Evolutionary conservation across 73 alveolate species (phyloP), one percentile per base, ranked within the genome.

Genomic region (Paramecium tetraurelia): DNA sequence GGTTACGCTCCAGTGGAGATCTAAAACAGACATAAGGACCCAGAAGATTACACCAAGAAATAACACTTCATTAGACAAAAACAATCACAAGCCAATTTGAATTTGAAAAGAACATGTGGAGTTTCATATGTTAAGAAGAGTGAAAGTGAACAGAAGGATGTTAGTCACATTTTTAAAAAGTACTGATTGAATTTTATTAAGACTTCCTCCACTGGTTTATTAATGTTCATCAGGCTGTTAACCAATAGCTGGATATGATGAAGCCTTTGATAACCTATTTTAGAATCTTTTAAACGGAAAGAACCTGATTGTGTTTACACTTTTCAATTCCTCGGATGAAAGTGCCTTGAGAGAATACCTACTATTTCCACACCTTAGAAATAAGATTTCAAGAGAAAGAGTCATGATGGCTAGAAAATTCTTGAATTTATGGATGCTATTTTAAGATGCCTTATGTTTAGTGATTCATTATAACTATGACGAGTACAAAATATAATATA

Each of bases 21-120:
- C 24, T 89, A 89, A 48, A 70, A 43, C 22, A 89, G 76, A 38
- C 86, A 89, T 53, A 83, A 68, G 48, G 72, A 89, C 22, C 77
- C 86, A 21, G 88, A 69, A 63, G 94, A 89, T 29, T 63, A 71
- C 40, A 89, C 89, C 16, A 77, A 89, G 22, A 89, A 89, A 44
- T 24, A 89, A 24, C 98, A 96, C 70, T 95, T 96, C 20, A 96
- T 96, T 92, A 88, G 93, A 72, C 68, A 87, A 70, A 92, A 92
- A 27, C 70, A 95, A 86, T 85, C 95, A 14, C 69, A 92, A 29
- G 92, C 92, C 4, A 63, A 85, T 12, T 63, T 89, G 41, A 89
- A 89, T 70, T 24, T 96, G 16, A 95, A 96, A 86, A 89, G 98
- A 86, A 92, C 93, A 58, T 96, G 99, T 71, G 99, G 99, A 27